These are phyloP conservation scores for Coemansia sp. DNA, from an alignment of 192 early-diverging fungal species.

Conservation along the genomic window DNA sequence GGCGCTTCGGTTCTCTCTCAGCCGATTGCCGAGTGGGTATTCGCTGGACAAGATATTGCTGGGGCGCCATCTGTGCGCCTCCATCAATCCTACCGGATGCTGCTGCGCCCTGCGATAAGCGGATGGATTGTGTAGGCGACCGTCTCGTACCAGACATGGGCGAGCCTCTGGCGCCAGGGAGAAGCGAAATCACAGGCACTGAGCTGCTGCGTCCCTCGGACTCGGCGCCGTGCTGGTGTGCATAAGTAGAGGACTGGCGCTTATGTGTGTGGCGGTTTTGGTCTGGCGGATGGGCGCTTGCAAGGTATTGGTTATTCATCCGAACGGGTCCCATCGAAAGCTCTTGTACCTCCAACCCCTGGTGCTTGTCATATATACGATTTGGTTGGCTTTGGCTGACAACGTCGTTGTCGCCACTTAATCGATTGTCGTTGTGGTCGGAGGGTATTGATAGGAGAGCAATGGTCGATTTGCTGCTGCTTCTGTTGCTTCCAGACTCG, in stretches of 20 bases:
- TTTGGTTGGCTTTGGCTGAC: slow-evolving; percentile 8
- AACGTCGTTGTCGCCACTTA: slow-evolving; percentile 10
- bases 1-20: slow-evolving; percentile 13
- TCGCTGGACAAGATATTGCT: slow-evolving; percentile 47
- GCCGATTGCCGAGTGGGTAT: slow-evolving; percentile 10
- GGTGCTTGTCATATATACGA: slow-evolving; percentile 41
- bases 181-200: slow-evolving; percentile 46
- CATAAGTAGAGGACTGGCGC: slow-evolving; percentile 20
- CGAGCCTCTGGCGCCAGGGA: slow-evolving; percentile 37
- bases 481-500: slow-evolving; percentile 29
- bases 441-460: slow-evolving; percentile 3
- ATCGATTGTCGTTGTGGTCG: not conserved
- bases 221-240: slow-evolving; percentile 21
- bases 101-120: not conserved
- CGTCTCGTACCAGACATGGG: slow-evolving; percentile 16
- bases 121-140: slow-evolving; percentile 3
- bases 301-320: slow-evolving; percentile 10
- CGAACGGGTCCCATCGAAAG: slow-evolving; percentile 30
- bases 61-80: slow-evolving; percentile 19
- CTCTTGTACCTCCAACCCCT: slow-evolving; percentile 32
- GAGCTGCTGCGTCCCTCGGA: slow-evolving; percentile 39
- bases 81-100: not conserved
- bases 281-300: too few relatives aligned
- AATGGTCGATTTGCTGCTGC: slow-evolving; percentile 42
- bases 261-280: slow-evolving; percentile 2